phyloP scores from a whole-genome alignment of 805 yeast species.

The Jamesozyma gamospora region DNA sequence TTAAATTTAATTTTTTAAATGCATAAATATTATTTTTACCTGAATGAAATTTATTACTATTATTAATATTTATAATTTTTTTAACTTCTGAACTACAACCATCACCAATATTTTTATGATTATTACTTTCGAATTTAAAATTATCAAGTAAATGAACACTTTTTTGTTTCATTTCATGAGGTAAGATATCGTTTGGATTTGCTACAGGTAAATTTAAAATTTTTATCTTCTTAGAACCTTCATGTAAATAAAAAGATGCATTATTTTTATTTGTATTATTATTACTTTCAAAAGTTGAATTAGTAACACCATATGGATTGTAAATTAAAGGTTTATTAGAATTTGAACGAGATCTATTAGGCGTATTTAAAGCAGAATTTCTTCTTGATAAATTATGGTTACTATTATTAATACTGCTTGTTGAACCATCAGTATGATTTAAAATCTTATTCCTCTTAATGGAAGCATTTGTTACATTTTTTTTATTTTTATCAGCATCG shows the following conservation, averaged over 20 bases:
- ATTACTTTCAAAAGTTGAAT: neutral
- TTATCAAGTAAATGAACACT: conserved; percentile 43
- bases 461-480: no score
- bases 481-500: no score
- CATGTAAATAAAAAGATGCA: conserved; percentile 25
- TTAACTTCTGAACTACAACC: conserved; percentile 69
- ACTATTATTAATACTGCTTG: neutral
- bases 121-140: conserved; percentile 36
- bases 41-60: conserved; percentile 20
- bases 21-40: conserved; percentile 37
- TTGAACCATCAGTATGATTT: neutral
- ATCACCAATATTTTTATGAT: conserved; percentile 46
- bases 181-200: conserved; percentile 56
- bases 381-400: neutral
- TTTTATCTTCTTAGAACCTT: conserved; percentile 32
- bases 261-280: conserved; percentile 8
- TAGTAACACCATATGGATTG: conserved; percentile 48
- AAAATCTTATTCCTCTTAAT: no score
- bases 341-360: neutral
- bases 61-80: conserved; percentile 31
- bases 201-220: conserved; percentile 52
- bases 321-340: conserved; percentile 39
- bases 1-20: conserved; percentile 51
- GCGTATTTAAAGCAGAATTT: neutral
- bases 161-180: conserved; percentile 41